Percentiles rank a stretch among this genome's conserved stretches.
Evolutionary conservation across 345 rosid species (phyloP).

Genomic region (Cochlearia excelsa): DNA sequence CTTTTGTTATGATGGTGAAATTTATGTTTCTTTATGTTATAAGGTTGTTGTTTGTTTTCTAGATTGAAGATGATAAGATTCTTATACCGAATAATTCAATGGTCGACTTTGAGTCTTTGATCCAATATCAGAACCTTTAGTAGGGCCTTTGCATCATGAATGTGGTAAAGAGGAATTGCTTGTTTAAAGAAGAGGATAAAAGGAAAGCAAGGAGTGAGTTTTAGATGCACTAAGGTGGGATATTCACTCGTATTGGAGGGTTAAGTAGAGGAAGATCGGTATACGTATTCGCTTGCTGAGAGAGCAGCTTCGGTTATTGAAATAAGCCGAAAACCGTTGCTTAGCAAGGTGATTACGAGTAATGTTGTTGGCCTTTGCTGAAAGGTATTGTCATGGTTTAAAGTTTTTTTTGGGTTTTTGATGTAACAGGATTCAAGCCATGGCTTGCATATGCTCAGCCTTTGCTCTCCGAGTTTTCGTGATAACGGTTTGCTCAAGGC

Average conservation of each 20-base stretch:
- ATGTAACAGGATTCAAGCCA: constrained; percentile 83
- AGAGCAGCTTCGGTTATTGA: constrained; percentile 71
- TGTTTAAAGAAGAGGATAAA: constrained; percentile 80
- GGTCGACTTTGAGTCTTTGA: constrained; percentile 81
- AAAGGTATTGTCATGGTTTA: constrained; percentile 43
- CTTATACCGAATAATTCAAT: constrained; percentile 83
- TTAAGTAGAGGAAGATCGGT: constrained; percentile 71
- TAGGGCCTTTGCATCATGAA: constrained; percentile 67
- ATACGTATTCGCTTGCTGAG: constrained; percentile 59
- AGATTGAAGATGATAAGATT: constrained; percentile 97
- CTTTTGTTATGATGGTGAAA: constrained; percentile 1
- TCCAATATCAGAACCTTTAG: constrained; percentile 77
- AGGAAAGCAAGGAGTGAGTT: constrained; percentile 81
- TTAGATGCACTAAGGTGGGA: constrained; percentile 76
- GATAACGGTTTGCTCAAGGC: constrained; percentile 79
- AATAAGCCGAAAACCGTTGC: constrained; percentile 71
- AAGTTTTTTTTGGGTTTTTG: constrained; percentile 36
- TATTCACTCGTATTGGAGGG: constrained; percentile 79
- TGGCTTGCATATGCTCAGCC: constrained; percentile 91
- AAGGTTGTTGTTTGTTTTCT: constrained; percentile 1
- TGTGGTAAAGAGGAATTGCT: constrained; percentile 73
- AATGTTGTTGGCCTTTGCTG: neutral
- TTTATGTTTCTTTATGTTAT: neutral
- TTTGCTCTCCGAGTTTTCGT: constrained; percentile 67
- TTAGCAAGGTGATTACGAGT: constrained; percentile 60